Percentiles rank a stretch among this genome's conserved stretches.
These are phyloP conservation scores for Neurospora discreta DNA, from an alignment of 495 filamentous ascomycete species.

Conservation along the genomic window DNA sequence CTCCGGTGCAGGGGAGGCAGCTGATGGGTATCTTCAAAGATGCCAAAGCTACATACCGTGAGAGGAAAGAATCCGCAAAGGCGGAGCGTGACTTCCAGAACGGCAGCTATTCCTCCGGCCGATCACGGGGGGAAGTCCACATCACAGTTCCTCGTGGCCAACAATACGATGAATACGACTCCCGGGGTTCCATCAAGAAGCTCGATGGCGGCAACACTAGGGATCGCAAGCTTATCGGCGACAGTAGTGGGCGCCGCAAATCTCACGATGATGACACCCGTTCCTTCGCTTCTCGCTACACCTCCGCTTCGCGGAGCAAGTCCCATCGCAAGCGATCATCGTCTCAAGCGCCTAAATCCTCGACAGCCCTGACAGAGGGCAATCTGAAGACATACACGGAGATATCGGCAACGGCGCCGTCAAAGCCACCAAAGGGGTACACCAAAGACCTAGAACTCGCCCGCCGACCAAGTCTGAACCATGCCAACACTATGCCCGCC, in stretches of 20 bases:
- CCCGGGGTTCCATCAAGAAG: not conserved
- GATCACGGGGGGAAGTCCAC: conserved; percentile 1
- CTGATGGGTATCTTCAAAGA: conserved; percentile 79
- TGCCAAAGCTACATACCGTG: conserved; percentile 72
- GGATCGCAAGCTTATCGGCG: conserved; percentile 9
- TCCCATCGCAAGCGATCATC: conserved; percentile 14
- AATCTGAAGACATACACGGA: conserved; percentile 36
- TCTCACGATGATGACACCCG: conserved; percentile 26
- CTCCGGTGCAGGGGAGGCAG: conserved; percentile 60
- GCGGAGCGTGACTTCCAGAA: conserved; percentile 41
- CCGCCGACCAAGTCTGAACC: conserved; percentile 20
- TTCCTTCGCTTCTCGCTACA: conserved; percentile 28
- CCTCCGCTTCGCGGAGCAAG: conserved; percentile 22
- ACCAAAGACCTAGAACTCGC: conserved; percentile 28
- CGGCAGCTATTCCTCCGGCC: not conserved
- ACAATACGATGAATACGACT: conserved; percentile 15
- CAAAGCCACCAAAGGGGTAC: conserved; percentile 28
- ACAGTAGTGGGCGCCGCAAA: conserved; percentile 14
- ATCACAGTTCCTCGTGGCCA: conserved; percentile 9
- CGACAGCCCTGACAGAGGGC: conserved; percentile 24
- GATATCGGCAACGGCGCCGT: conserved; percentile 30
- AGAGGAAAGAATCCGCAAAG: conserved; percentile 67
- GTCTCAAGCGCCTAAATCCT: conserved; percentile 10
- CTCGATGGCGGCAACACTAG: not conserved
- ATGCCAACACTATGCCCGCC: conserved; percentile 18